Evolutionary conservation across 306 rosid species (phyloP), one percentile per base, ranked within the genome.

Genomic region (Citrullus colocynthis): DNA sequence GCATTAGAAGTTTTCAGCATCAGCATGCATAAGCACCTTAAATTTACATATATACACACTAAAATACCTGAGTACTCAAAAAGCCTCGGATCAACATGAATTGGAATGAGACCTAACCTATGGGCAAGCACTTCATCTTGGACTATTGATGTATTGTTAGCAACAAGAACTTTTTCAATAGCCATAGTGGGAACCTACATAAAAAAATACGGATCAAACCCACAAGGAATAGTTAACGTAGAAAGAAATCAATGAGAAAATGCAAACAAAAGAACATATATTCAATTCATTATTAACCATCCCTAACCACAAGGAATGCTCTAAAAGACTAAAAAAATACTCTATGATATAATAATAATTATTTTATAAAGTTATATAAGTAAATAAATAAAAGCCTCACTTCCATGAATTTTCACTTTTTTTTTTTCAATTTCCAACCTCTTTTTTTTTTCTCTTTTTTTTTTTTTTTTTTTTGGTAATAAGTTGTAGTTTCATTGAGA

Each of bases 171-270:
- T 83, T 89, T 89, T 87, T 95, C 99, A 83, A 95, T 88, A 77
- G 99, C 99, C 99, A 95, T 95, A 13, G 97, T 95, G 58, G 99
- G 98, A 81, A 95, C 91, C 99, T 95, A 64, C 74, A 77, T n/a
- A 55, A 30, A 82, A 32, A 60, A 32, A 60, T 66, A 32, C 42
- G 45, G 49, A 48, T 66, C 44, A 66, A 71, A 71, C 41, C 36
- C 41, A 44, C 24, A 48, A 1, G 28, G 28, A 24, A 14, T 17
- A 34, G 16, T 48, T 62, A 32, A 48, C 5, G 11, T 45, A 10
- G 8, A 60, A 45, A 61, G 11, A 73, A n/a, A 52, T 55, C 44
- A 7, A 18, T 6, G 12, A 20, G 34, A 61, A 30, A 69, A 41
- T 44, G n/a, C 75, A 44, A 42, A 69, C n/a, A 44, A 44, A 44